These are phyloP conservation scores for Arachis hypogaea DNA, from an alignment of 306 rosid genomes.

Conservation along the genomic window DNA sequence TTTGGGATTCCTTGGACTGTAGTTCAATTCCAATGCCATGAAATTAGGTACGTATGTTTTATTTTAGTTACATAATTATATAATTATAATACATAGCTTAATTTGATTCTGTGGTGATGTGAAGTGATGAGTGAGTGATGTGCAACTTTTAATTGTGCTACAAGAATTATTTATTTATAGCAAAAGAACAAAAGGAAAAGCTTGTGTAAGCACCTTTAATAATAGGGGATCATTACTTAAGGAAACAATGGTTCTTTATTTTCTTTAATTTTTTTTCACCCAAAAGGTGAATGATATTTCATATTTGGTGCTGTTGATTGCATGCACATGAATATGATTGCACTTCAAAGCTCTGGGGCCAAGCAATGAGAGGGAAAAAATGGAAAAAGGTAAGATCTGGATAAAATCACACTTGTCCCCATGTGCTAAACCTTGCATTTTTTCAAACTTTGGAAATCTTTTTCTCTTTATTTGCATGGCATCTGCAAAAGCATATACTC, in stretches of 20 bases:
- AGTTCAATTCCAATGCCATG: background rate
- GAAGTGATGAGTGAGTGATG: background rate
- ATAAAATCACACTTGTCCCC: conserved; percentile 32
- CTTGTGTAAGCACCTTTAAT: background rate
- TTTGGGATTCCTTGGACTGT: conserved; percentile 3
- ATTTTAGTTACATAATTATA: background rate
- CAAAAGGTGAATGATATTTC: background rate
- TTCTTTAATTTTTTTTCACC: background rate
- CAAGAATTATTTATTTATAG: background rate
- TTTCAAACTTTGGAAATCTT: conserved; percentile 4
- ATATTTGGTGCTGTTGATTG: background rate
- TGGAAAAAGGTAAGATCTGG: conserved; percentile 21
- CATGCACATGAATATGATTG: conserved; percentile 47
- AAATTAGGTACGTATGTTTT: background rate
- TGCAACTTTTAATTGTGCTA: background rate
- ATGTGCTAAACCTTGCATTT: conserved; percentile 32
- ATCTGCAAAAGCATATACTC: conserved; percentile 54
- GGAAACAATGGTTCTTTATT: background rate
- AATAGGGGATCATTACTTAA: background rate
- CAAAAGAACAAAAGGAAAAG: background rate
- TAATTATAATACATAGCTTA: background rate
- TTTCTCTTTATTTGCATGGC: conserved; percentile 39
- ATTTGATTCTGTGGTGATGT: background rate
- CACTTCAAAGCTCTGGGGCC: background rate
- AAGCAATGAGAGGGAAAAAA: background rate